phyloP scores from a whole-genome alignment of 768 basidiomycete genomes.

The Butyriboletus loyo region DNA sequence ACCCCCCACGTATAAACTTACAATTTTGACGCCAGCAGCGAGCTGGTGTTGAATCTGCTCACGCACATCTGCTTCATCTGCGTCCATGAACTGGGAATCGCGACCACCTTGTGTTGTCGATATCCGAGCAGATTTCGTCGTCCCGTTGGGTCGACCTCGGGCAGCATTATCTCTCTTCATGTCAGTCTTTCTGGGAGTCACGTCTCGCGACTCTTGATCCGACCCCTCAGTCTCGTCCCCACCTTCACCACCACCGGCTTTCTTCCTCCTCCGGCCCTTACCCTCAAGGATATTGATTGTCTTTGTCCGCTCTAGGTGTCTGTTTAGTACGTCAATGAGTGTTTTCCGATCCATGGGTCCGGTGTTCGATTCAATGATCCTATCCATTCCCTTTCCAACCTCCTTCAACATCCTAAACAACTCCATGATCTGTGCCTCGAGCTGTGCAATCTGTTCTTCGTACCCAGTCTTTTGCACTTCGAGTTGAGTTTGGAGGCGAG shows the following conservation, averaged over 20 bases:
- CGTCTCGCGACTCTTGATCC: conserved; percentile 50
- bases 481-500: conserved; percentile 72
- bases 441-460: conserved; percentile 82
- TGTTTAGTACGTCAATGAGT: conserved; percentile 77
- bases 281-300: conserved; percentile 88
- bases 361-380: conserved; percentile 60
- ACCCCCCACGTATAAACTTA: conserved; percentile 34
- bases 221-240: conserved; percentile 36
- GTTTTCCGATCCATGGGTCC: conserved; percentile 74
- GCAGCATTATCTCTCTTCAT: conserved; percentile 37
- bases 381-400: conserved; percentile 71
- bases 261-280: conserved; percentile 35
- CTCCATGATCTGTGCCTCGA: conserved; percentile 91
- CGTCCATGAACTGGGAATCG: conserved; percentile 86
- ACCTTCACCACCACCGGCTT: conserved; percentile 32
- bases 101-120: conserved; percentile 49
- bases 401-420: conserved; percentile 92
- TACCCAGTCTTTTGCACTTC: conserved; percentile 74
- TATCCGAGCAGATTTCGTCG: conserved; percentile 32
- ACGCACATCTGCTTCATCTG: conserved; percentile 77
- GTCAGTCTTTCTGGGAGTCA: conserved; percentile 56
- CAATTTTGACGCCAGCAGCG: conserved; percentile 68
- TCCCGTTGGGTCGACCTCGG: conserved; percentile 28
- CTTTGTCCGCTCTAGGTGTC: conserved; percentile 76
- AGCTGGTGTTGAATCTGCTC: conserved; percentile 87